phyloP scores from a whole-genome alignment of 2,329 filamentous ascomycete genomes.

The Ophiostoma pallidulum region DNA sequence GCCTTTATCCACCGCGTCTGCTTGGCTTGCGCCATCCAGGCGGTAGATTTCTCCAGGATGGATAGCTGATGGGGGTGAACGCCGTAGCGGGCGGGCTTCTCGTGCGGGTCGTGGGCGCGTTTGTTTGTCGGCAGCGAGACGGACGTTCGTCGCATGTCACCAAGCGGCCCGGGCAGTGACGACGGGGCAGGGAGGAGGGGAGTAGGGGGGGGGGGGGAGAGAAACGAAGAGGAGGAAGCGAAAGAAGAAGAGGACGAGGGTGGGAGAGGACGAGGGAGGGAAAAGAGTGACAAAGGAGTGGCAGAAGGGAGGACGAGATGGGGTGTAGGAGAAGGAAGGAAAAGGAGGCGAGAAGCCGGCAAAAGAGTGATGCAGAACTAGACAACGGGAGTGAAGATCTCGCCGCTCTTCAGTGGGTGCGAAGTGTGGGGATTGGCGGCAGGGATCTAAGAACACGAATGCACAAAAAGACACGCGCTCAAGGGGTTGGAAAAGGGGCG shows the following conservation, averaged over 20 bases:
- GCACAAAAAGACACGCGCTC: neutral
- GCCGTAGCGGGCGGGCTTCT: conserved; percentile 54
- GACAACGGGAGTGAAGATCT: neutral
- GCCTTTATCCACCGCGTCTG: conserved; percentile 58
- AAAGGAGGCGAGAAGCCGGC: neutral
- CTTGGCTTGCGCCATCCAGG: conserved; percentile 55
- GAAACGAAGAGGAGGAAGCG: neutral
- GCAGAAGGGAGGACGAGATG: too few relatives aligned
- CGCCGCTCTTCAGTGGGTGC: too few relatives aligned
- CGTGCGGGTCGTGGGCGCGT: conserved; percentile 50
- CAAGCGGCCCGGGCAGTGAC: neutral
- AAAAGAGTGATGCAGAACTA: neutral
- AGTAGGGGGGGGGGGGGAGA: neutral
- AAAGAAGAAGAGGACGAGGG: neutral
- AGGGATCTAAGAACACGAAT: conserved; percentile 1
- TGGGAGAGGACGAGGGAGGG: neutral
- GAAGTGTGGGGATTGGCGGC: neutral
- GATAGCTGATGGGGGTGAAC: conserved; percentile 35
- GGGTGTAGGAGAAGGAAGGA: neutral
- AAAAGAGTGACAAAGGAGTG: neutral
- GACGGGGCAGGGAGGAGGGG: neutral
- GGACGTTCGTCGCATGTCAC: conserved; percentile 54
- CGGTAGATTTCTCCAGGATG: conserved; percentile 44
- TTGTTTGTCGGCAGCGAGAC: conserved; percentile 55
- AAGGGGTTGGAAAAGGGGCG: neutral